These are phyloP conservation scores for Staphylotrichum longicolle DNA, from an alignment of 495 filamentous ascomycete genomes.

Conservation along the genomic window DNA sequence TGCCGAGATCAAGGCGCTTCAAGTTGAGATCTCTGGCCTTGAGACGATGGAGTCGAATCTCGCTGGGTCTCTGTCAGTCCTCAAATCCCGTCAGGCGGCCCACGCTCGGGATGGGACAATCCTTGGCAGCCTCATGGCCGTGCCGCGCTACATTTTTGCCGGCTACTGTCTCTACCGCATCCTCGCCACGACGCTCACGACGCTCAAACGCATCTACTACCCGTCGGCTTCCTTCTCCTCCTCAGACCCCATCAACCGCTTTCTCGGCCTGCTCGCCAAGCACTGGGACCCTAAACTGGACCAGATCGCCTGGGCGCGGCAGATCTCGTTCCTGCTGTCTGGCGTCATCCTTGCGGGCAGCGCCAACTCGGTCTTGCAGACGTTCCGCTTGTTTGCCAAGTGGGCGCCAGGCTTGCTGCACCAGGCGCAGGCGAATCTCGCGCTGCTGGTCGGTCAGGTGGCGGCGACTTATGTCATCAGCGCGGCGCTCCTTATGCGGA, in stretches of 20 bases:
- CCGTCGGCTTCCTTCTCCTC: constrained; percentile 58
- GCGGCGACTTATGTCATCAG: constrained; percentile 76
- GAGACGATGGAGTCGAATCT: constrained; percentile 70
- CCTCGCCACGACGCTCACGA: constrained; percentile 61
- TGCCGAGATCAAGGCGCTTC: constrained; percentile 61
- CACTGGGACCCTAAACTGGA: constrained; percentile 72
- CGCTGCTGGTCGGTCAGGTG: constrained; percentile 71
- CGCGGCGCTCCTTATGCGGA: constrained; percentile 67
- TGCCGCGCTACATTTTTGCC: constrained; percentile 64
- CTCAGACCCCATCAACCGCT: constrained; percentile 73
- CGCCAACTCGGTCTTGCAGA: constrained; percentile 72
- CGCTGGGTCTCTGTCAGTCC: constrained; percentile 54
- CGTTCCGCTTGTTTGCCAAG: constrained; percentile 69
- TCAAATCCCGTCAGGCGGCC: constrained; percentile 56
- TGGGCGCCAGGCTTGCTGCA: constrained; percentile 63
- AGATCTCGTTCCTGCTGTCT: constrained; percentile 74
- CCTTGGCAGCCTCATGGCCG: constrained; percentile 56
- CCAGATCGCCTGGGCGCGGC: constrained; percentile 66
- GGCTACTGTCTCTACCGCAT: constrained; percentile 76
- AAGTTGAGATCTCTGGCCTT: constrained; percentile 74
- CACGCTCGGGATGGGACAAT: constrained; percentile 61
- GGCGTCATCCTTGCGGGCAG: constrained; percentile 74
- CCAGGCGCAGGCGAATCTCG: constrained; percentile 63
- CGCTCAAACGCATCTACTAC: constrained; percentile 53
- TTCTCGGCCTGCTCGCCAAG: constrained; percentile 68